Base-by-base conservation (phyloP, 257 asterid species). In the Fraxinus cuspidata region DNA sequence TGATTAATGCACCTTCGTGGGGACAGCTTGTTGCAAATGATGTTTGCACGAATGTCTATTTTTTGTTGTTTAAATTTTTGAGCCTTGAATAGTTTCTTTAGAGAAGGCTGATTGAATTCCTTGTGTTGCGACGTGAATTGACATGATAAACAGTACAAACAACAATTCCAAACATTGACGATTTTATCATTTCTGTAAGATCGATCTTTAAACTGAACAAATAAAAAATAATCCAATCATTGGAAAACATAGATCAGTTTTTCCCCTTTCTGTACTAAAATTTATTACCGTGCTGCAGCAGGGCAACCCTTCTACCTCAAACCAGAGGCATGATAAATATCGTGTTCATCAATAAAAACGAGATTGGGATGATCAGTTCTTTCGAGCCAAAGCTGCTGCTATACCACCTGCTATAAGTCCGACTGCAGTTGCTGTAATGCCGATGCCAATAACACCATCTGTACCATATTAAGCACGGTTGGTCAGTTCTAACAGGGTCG, bases 401-500 rank as follows among this genome's bases (percentile, higher is more conserved):
- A 92, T 80, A 28, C 92, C 97, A 40, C 87, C 91, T 51, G 84
- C 94, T 76, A 93, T 56, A 75, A 91, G 88, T 71, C 92, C 94
- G 28, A 86, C 82, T 28, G 90, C 83, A 31, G 92, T 85, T 23
- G 92, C 88, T 32, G 96, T 86, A 25, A 91, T 85, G 81, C 93
- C 96, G 16, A 91, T 87, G 73, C 97, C 97, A 76, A 91, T 89
- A 58, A 88, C 91, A 74, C 97, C 96, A 81, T 91, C 96, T 93
- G 91, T 79, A 82, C 53, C 71, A 53, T 35, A 42, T 42, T 12
- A 11, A 70, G 63, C 42, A 56, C 4, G n/a, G 21, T 49, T 25
- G 73, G 70, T 77, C 5, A 42, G 51, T 42, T 42, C 16, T 11
- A 11, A 4, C 51, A 42, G 5, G 16, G 4, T 42, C 0, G 35